Base-by-base conservation (phyloP, 352 stramenopile species). In the Phytophthora boehmeriae region DNA sequence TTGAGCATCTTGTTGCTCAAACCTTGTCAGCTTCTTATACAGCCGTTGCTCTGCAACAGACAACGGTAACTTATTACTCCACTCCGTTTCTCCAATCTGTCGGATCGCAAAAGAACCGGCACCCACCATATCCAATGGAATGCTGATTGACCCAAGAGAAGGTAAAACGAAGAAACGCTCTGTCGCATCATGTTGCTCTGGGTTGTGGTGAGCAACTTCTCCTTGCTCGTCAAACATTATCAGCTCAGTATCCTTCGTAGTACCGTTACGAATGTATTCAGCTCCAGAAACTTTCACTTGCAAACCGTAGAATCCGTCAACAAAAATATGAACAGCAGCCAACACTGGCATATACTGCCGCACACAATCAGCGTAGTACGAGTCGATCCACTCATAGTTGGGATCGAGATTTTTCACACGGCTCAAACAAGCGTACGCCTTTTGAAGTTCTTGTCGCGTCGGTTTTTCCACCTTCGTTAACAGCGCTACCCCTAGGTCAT, bases 361-460 rank as follows among this genome's bases (percentile, higher is more conserved):
- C 55, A 80, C 64, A 46, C 84, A 92, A 43, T 90, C 75, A 0
- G 54, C 54, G 42, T 93, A 88, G 44, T 94, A 96, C 41, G 81
- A 92, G 51, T 92, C 79, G 35, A 94, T 89, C 88, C 88, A 95
- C 53, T 94, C 87, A 48, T 93, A 93, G 25, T 78, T 77, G 19
- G 81, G 77, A 47, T 95, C 76, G 20, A 91, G 58, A 11, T 87
- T 71, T 32, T 75, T 84, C 36, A 94, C 83, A 16, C 83, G 80
- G 41, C 74, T 76, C 48, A 96, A 65, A 49, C 86, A 92, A 42
- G 85, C 82, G 44, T 82, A 93, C n/a, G 86, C 83, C 35, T 73
- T 86, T 27, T 92, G 76, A 6, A 96, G 54, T 34, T 95, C 85
- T 23, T 69, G 54, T 1, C 55, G 71, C 9, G 73, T 76, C 8